Percentiles rank a stretch among this genome's conserved stretches.
Evolutionary conservation across 2,329 filamentous ascomycete genomes (phyloP).

Genomic region (Pseudogymnoascus sp.): DNA sequence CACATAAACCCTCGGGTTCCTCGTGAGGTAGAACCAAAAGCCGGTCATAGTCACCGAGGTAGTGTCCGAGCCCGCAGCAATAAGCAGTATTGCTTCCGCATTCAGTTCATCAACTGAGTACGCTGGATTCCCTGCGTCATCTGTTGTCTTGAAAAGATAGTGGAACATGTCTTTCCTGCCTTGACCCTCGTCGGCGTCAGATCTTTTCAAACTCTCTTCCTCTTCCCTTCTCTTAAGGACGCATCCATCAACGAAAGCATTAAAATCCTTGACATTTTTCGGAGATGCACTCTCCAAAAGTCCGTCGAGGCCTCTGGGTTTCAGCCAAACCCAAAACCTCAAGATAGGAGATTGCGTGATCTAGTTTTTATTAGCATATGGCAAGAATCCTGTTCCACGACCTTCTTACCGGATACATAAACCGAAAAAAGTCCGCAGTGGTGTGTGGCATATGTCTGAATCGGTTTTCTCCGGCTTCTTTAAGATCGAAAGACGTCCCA

Average conservation of each 20-base stretch:
- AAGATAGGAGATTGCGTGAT: constrained; percentile 8
- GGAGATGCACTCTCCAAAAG: not conserved
- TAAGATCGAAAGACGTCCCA: constrained; percentile 9
- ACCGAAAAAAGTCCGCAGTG: constrained; percentile 3
- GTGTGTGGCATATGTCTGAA: constrained; percentile 9
- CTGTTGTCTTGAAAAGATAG: not conserved
- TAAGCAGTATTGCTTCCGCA: constrained; percentile 15
- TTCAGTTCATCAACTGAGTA: constrained; percentile 7
- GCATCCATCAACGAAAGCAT: not conserved
- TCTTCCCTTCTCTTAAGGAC: not conserved
- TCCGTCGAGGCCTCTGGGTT: constrained; percentile 6
- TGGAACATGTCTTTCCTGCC: constrained; percentile 5
- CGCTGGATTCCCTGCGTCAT: not conserved
- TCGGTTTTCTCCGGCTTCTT: constrained; percentile 10
- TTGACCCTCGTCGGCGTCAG: not conserved
- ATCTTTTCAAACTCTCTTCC: not conserved
- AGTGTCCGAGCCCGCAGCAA: constrained; percentile 7
- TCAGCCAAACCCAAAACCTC: constrained; percentile 6
- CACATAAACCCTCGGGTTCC: constrained; percentile 20
- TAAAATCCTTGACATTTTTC: not conserved
- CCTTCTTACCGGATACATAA: constrained; percentile 8
- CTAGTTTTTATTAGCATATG: not conserved
- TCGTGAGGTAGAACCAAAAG: constrained; percentile 29
- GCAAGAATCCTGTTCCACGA: no score
- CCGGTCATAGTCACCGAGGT: constrained; percentile 17